A percentile compares a stretch with the other conserved stretches of the same genome.
phyloP scores from a whole-genome alignment of 2,329 filamentous ascomycete species.

The Pseudogymnoascus sp. region DNA sequence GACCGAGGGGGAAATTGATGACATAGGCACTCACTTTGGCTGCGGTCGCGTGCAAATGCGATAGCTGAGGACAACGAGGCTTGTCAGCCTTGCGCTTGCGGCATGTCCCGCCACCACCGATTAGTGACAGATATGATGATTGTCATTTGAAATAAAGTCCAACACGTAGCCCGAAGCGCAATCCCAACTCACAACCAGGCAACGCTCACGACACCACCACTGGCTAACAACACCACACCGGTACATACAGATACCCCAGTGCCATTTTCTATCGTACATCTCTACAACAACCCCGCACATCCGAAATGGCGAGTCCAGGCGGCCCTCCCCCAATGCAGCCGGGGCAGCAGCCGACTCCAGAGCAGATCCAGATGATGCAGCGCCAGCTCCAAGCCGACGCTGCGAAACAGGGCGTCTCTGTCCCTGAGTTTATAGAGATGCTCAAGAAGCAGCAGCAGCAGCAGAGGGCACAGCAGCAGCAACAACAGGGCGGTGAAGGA shows the following conservation, averaged over 20 bases:
- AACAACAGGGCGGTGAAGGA: conserved; percentile 23
- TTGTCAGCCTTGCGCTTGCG: neutral
- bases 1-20: neutral
- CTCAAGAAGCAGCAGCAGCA: conserved; percentile 37
- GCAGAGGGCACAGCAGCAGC: conserved; percentile 29
- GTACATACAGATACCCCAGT: neutral
- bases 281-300: conserved; percentile 14
- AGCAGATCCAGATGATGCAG: conserved; percentile 81
- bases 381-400: conserved; percentile 76
- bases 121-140: conserved; percentile 2
- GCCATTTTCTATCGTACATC: neutral
- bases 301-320: conserved; percentile 16
- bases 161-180: neutral
- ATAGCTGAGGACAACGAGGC: neutral
- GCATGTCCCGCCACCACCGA: neutral
- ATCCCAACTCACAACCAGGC: neutral
- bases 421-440: conserved; percentile 73
- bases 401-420: conserved; percentile 72
- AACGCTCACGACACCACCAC: neutral
- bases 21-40: neutral
- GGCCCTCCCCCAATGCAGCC: conserved; percentile 18
- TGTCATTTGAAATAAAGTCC: neutral
- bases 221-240: neutral
- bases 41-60: neutral
- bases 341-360: conserved; percentile 54